Base-by-base conservation (phyloP, 345 rosid genomes). In the Gossypium arboreum region DNA sequence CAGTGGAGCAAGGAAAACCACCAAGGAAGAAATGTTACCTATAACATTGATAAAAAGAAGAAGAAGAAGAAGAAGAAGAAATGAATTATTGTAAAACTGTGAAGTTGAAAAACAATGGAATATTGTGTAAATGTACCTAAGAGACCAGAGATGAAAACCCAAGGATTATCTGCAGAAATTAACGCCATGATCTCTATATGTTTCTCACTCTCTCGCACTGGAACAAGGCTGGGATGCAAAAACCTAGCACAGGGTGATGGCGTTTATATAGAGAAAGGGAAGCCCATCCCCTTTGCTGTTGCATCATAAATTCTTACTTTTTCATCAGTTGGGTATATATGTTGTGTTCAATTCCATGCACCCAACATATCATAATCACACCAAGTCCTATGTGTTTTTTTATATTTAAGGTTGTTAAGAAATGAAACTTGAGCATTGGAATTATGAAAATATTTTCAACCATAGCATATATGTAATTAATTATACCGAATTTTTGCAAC, bases 1-100 rank as follows among this genome's bases (percentile, higher is more conserved):
- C 86, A 83, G 25, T 47, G 84, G 84, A 55, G 84, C 77, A 1
- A 84, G 79, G 52, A 84, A 84, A 13, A 74, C 84, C 66, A 84
- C 77, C 12, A 81, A 76, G 57, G 84, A 84, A 17, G 77, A 15
- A 13, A 79, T 43, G 71, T 84, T 84, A 20, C 82, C 82, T 83
- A 27, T 17, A 43, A 20, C 34, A 72, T 39, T 34, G 55, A 61
- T 16, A 7, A 54, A 1, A 16, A 18, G 7, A 34, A 34, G 39
- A 34, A 29, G 39, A 29, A 27, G 29, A 3, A 54, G 1, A 11
- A 18, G 34, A 29, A 29, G 39, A 15, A 3, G 5, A 4, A 18
- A 16, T 12, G 39, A 68, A 12, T 34, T 12, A 25, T 16, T 18
- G 9, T 20, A 45, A 43, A 24, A 44, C 45, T 68, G 9, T 22